Percentiles rank a stretch among this genome's conserved stretches.
phyloP scores from a whole-genome alignment of 78 protist genomes.

The Emiliania huxleyi region DNA sequence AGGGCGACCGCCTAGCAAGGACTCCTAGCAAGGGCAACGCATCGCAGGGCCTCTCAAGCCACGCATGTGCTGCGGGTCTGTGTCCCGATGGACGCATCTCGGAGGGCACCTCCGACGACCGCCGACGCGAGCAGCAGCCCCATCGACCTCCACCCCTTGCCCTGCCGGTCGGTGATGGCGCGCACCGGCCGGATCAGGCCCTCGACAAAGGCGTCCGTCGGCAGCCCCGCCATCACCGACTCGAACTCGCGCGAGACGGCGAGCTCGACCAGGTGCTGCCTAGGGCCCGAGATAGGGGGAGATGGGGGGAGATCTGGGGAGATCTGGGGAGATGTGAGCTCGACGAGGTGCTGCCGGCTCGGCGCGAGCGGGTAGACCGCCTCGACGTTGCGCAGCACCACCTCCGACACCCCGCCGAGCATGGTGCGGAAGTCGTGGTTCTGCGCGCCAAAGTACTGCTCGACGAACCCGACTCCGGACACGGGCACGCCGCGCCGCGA shows the following conservation, averaged over 20 bases:
- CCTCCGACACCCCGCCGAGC: background rate
- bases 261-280: background rate
- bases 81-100: too few species aligned
- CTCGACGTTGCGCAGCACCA: background rate
- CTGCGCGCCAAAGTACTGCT: background rate
- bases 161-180: background rate
- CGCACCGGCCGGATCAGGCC: background rate
- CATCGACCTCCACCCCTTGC: background rate
- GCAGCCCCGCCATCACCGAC: background rate
- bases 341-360: background rate
- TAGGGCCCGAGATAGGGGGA: too few species aligned
- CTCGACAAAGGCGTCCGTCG: background rate
- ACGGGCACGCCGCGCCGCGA: background rate
- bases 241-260: background rate
- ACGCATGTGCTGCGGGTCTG: too few species aligned
- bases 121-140: background rate
- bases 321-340: too few species aligned
- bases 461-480: background rate
- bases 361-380: background rate
- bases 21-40: too few species aligned
- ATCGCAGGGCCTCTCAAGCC: too few species aligned
- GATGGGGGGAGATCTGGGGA: too few species aligned
- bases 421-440: background rate
- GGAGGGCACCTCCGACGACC: background rate
- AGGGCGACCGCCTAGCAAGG: too few species aligned